phyloP scores from a whole-genome alignment of 768 basidiomycete species.

The Collybiopsis confluens region DNA sequence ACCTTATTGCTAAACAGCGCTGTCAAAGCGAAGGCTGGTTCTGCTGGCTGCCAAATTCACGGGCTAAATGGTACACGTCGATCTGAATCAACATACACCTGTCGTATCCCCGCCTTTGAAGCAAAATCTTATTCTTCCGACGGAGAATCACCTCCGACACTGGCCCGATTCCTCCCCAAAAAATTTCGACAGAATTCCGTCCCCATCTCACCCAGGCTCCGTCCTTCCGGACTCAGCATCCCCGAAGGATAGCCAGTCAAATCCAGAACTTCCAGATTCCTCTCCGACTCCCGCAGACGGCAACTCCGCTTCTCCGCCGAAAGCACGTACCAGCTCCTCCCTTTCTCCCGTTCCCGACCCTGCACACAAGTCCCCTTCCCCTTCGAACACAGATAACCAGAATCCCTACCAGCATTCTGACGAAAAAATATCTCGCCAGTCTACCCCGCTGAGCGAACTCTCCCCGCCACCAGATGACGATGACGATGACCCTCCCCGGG shows the following conservation, averaged over 20 bases:
- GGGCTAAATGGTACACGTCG: slow-evolving; percentile 5
- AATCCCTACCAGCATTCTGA: slow-evolving; percentile 21
- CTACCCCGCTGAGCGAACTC: slow-evolving; percentile 75
- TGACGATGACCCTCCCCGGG: slow-evolving; percentile 32
- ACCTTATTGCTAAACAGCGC: background rate
- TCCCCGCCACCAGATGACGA: slow-evolving; percentile 63
- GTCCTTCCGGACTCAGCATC: background rate
- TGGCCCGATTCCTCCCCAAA: background rate
- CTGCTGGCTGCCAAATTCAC: background rate
- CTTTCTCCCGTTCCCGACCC: slow-evolving; percentile 53
- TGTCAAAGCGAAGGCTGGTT: background rate
- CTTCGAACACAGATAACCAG: slow-evolving; percentile 17
- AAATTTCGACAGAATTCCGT: background rate
- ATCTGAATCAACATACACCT: slow-evolving; percentile 7
- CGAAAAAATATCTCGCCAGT: slow-evolving; percentile 45
- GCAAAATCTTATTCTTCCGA: background rate
- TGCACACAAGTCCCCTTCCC: slow-evolving; percentile 26
- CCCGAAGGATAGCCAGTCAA: slow-evolving; percentile 2
- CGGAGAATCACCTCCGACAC: background rate
- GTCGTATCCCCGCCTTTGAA: slow-evolving; percentile 1
- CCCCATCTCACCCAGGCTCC: background rate
- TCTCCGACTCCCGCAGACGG: background rate
- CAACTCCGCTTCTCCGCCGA: background rate
- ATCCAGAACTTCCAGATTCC: background rate
- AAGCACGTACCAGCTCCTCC: slow-evolving; percentile 31